Evolutionary conservation across 768 basidiomycete genomes (phyloP).

Genomic region (Sutorius australiensis): DNA sequence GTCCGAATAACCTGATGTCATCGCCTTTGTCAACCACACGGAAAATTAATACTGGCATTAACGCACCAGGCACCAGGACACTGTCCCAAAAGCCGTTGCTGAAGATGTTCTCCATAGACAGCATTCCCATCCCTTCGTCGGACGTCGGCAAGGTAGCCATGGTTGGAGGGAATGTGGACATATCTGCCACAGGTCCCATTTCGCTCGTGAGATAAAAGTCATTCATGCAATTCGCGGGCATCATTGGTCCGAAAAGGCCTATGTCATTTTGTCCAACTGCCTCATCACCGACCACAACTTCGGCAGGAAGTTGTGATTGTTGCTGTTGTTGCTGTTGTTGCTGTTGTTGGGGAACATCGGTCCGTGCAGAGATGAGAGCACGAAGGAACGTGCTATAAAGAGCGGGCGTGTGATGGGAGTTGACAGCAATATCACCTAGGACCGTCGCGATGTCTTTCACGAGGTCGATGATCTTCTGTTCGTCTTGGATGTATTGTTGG

Average conservation of each 20-base stretch:
- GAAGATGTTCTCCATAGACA: slow-evolving; percentile 83
- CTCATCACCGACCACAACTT: slow-evolving; percentile 20
- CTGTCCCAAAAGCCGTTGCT: slow-evolving; percentile 84
- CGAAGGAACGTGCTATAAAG: slow-evolving; percentile 83
- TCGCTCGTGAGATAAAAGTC: slow-evolving; percentile 75
- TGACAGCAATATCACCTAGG: slow-evolving; percentile 73
- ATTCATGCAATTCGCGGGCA: slow-evolving; percentile 26
- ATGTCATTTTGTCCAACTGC: slow-evolving; percentile 26
- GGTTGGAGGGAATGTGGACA: slow-evolving; percentile 84
- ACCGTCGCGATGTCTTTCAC: slow-evolving; percentile 80
- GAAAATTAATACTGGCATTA: neutral
- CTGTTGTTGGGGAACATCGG: slow-evolving; percentile 30
- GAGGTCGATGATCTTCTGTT: slow-evolving; percentile 63
- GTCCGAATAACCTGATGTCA: slow-evolving; percentile 63
- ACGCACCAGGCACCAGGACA: slow-evolving; percentile 78
- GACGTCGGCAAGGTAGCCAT: slow-evolving; percentile 56
- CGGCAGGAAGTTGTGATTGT: slow-evolving; percentile 17
- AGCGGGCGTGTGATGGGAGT: slow-evolving; percentile 82
- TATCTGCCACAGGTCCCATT: slow-evolving; percentile 81
- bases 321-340: slow-evolving; percentile 18
- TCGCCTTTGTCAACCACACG: slow-evolving; percentile 1
- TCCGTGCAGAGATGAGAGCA: slow-evolving; percentile 60
- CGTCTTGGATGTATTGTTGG: slow-evolving; percentile 68
- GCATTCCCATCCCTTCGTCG: slow-evolving; percentile 40
- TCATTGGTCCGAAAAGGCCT: slow-evolving; percentile 23